Evolutionary conservation across 139 green algal genomes (phyloP).

Genomic region (Asterochloris erici): DNA sequence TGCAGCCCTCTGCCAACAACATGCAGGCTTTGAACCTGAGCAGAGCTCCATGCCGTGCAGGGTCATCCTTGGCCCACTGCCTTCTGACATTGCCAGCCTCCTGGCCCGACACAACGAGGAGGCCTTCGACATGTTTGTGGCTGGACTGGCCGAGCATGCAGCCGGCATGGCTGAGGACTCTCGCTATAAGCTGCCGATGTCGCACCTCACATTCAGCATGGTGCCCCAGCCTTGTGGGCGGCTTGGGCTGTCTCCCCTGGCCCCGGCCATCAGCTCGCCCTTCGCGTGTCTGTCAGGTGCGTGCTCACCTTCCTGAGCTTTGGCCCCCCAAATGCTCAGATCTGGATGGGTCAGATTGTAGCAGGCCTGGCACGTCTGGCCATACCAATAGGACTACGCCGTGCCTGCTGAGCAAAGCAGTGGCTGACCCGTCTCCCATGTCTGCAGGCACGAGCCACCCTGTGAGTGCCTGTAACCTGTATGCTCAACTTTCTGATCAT

Average conservation of each 20-base stretch:
- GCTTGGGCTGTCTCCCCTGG: not conserved
- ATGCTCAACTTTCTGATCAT: too few species aligned
- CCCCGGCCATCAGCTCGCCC: constrained; percentile 27
- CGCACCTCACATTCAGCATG: not conserved
- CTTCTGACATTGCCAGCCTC: not conserved
- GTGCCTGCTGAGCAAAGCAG: not conserved
- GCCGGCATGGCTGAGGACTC: not conserved
- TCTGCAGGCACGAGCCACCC: not conserved
- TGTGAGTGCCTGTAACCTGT: not conserved
- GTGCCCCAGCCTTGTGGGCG: not conserved
- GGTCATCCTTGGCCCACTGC: constrained; percentile 25
- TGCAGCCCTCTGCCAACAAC: constrained; percentile 3
- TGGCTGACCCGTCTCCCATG: not conserved
- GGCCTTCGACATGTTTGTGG: constrained; percentile 11
- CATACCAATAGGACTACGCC: too few species aligned
- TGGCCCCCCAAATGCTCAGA: too few species aligned
- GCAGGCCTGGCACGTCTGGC: too few species aligned
- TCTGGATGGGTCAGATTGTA: too few species aligned
- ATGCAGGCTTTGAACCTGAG: not conserved
- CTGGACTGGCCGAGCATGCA: constrained; percentile 11
- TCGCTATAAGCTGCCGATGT: constrained; percentile 15
- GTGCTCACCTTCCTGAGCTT: not conserved
- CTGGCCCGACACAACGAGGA: constrained; percentile 21
- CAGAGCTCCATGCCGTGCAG: not conserved
- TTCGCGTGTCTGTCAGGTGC: constrained; percentile 35